A percentile compares a stretch with the other conserved stretches of the same genome.
phyloP scores from a whole-genome alignment of 352 stramenopile species.

The Pseudoperonospora humuli region DNA sequence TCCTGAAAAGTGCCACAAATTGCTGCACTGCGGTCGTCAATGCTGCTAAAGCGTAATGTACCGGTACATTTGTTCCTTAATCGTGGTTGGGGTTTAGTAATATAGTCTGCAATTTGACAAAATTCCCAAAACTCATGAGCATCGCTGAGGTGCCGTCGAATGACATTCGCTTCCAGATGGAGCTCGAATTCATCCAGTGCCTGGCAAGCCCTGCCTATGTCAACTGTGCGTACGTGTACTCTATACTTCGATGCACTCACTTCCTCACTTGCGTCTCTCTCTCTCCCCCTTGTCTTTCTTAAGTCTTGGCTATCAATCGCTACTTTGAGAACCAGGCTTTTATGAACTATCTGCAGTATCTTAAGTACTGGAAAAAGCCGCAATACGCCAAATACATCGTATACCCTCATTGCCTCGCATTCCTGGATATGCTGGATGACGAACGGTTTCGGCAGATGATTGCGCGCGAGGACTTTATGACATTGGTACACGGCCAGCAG shows the following conservation, averaged over 20 bases:
- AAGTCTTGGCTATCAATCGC: conserved; percentile 85
- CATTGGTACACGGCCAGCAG: conserved; percentile 80
- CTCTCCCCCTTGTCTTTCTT: not conserved
- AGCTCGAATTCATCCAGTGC: conserved; percentile 91
- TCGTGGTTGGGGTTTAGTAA: no score
- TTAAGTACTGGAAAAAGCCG: conserved; percentile 90
- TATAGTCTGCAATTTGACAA: no score
- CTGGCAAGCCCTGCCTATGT: conserved; percentile 85
- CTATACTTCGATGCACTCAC: not conserved
- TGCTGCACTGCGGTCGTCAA: no score
- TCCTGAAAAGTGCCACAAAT: no score
- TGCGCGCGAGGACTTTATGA: conserved; percentile 80
- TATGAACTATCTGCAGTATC: conserved; percentile 87
- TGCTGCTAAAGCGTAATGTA: no score
- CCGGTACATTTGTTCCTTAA: no score
- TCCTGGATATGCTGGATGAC: conserved; percentile 85
- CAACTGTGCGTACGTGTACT: conserved; percentile 50
- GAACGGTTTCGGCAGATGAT: conserved; percentile 87
- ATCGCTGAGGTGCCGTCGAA: conserved; percentile 68
- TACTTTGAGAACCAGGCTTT: conserved; percentile 89
- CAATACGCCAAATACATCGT: conserved; percentile 90
- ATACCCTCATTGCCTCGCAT: conserved; percentile 80
- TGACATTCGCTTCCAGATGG: conserved; percentile 88
- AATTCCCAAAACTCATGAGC: conserved; percentile 10
- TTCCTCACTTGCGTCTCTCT: not conserved